Conservation (phyloP, 495 filamentous ascomycete species). For the Talaromyces liani region DNA sequence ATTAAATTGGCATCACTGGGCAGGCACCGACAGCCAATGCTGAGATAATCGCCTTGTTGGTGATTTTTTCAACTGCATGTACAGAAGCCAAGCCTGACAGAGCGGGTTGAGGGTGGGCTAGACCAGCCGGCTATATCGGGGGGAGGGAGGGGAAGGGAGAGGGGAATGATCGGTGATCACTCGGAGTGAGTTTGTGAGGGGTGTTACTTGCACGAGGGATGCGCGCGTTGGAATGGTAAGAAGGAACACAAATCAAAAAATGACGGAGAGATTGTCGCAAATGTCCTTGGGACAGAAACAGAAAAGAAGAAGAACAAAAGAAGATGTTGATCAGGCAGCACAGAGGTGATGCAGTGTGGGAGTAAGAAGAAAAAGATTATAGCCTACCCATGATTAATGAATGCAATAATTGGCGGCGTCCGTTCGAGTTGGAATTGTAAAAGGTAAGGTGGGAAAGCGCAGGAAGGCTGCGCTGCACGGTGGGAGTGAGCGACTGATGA, state of each 20-base stretch:
- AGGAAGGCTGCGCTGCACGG: slow-evolving; percentile 11
- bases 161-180: slow-evolving; percentile 3
- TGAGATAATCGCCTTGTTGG: not conserved
- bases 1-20: slow-evolving; percentile 14
- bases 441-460: slow-evolving; percentile 7
- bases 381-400: slow-evolving; percentile 19
- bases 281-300: not conserved
- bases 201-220: slow-evolving; percentile 16
- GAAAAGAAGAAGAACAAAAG: slow-evolving; percentile 11
- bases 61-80: not conserved
- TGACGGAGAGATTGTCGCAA: not conserved
- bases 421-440: slow-evolving; percentile 11
- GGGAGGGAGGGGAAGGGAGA: slow-evolving; percentile 16
- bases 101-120: slow-evolving; percentile 1
- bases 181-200: slow-evolving; percentile 11
- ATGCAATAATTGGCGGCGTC: slow-evolving; percentile 7
- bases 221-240: slow-evolving; percentile 14
- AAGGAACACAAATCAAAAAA: not conserved
- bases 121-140: slow-evolving; percentile 6
- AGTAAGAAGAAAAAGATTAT: slow-evolving; percentile 14
- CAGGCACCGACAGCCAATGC: not conserved
- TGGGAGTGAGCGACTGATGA: slow-evolving; percentile 5
- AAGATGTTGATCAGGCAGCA: slow-evolving; percentile 14
- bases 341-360: slow-evolving; percentile 15
- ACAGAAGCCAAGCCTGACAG: not conserved